Evolutionary conservation across 2,329 filamentous ascomycete species (phyloP), one percentile per base, ranked within the genome.

Genomic region (Blumeriella jaapii): DNA sequence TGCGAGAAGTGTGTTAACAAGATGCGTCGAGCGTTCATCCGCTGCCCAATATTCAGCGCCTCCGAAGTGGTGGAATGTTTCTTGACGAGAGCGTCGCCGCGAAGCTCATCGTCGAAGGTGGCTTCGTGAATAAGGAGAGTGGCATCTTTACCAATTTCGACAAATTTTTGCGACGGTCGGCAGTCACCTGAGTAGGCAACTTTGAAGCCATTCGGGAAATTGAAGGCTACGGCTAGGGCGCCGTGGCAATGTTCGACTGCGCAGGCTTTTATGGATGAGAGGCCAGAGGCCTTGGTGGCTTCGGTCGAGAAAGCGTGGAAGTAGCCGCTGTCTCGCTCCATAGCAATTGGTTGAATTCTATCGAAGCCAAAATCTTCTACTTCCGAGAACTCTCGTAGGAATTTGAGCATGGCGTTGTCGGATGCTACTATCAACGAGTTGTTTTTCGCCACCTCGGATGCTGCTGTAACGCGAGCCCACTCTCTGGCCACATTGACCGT

Each of bases 1-100:
- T 98, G 91, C 36, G 79, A 87, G 60, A 98, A 98, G 58, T 98
- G 91, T 6, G 91, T 98, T 31, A 98, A 67, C 36, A 98, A 62
- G 11, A 91, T 78, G 11, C 82, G 69, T 45, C 78, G 73, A 0
- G 87, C 91, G 17, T 70, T 60, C 91, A 98, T 98, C 29, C 65
- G 61, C 9, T 70, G 67, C 2, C 80, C 89, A 3, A 96, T 71
- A 28, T 65, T 68, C 3, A 98, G 69, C 1, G 91, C 91, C 61
- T 98, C 91, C 10, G 71, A 71, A 42, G 86, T 83, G 6, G 91
- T 98, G 24, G 73, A 83, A 63, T 98, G 91, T 54, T 81, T 86
- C 71, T 98, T 98, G 33, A 80, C 82, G 17, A 69, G 55, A 3
- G 91, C 91, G 51, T 95, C 87, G 11, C 69, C 72, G 24, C 59